Base-by-base conservation (phyloP, 208 protist genomes). In the Trypanosoma scelopori region DNA sequence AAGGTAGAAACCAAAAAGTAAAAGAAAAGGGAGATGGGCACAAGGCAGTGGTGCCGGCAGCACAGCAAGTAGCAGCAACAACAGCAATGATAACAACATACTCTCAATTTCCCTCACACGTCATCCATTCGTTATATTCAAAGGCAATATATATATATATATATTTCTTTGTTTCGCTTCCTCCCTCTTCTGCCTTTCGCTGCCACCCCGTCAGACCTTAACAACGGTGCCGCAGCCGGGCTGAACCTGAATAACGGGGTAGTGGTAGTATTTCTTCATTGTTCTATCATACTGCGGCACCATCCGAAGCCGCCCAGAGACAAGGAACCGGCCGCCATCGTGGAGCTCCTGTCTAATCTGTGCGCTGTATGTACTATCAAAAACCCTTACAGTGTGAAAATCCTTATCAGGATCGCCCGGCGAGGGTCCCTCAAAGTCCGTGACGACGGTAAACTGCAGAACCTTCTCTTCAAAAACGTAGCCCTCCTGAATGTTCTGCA, bases 401-500 rank as follows among this genome's bases (percentile, higher is more conserved):
- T 96, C 91, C 70, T 87, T 90, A 63, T 94, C 87, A 15, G 91
- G 84, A 35, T 96, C 91, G 0, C 91, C 91, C 23, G 82, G 74
- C 0, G 87, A 74, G 12, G 91, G 91, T 12, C 71, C 74, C 12
- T 79, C 78, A 55, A 96, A 96, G 69, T 89, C 76, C 11, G 87
- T 94, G n/a, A 75, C 76, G 18, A 96, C 46, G 5, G 84, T 91
- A 41, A 93, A 92, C 73, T 96, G 91, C 43, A 94, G 65, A 20
- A 96, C 85, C 28, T 92, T 74, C 27, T 96, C 85, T 63, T 92
- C 74, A 69, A 92, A 94, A 3, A 94, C 87, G 55, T 89, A 96
- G 0, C 91, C 91, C 57, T 86, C 76, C 55, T 92, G 80, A 39
- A 93, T 78, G 20, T 94, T 87, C 42, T 81, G 70, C 43, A 96